Percentiles rank a stretch among this genome's conserved stretches.
These are phyloP conservation scores for Pneumocystis sp. DNA, from an alignment of 1,139 yeast species.

Conservation along the genomic window DNA sequence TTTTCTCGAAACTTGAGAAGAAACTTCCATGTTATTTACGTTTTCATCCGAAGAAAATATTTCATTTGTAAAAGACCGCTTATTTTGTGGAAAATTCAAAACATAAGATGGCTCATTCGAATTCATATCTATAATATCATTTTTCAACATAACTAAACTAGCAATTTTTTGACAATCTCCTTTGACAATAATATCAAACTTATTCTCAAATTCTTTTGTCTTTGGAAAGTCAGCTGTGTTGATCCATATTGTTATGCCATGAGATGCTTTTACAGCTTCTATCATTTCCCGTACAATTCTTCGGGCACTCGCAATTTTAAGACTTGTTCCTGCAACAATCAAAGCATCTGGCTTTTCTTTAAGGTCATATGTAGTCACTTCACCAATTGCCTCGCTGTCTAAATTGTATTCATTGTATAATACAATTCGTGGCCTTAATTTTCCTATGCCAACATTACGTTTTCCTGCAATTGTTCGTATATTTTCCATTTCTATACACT, in stretches of 20 bases:
- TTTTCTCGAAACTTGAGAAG: background rate
- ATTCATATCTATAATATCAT: background rate
- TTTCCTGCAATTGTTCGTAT: constrained; percentile 47
- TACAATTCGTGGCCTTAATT: constrained; percentile 59
- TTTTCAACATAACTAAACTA: background rate
- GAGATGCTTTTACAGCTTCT: constrained; percentile 39
- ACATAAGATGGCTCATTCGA: background rate
- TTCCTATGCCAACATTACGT: constrained; percentile 46
- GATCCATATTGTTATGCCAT: constrained; percentile 48
- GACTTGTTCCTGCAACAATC: constrained; percentile 60
- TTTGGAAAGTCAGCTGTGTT: constrained; percentile 26
- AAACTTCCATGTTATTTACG: background rate
- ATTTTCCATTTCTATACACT: constrained; percentile 30
- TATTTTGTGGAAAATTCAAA: background rate
- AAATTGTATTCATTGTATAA: constrained; percentile 73
- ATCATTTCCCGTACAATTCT: constrained; percentile 48
- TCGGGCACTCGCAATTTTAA: constrained; percentile 60
- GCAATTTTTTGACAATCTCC: constrained; percentile 11
- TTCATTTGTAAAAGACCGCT: background rate
- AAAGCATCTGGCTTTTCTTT: constrained; percentile 45
- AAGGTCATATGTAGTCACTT: constrained; percentile 42
- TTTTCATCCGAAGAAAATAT: background rate
- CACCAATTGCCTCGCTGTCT: constrained; percentile 48
- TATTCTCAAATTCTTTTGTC: constrained; percentile 4
- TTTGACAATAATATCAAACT: constrained; percentile 10